Base-by-base conservation (phyloP, 352 stramenopile genomes). In the Hyaloperonospora brassicae region DNA sequence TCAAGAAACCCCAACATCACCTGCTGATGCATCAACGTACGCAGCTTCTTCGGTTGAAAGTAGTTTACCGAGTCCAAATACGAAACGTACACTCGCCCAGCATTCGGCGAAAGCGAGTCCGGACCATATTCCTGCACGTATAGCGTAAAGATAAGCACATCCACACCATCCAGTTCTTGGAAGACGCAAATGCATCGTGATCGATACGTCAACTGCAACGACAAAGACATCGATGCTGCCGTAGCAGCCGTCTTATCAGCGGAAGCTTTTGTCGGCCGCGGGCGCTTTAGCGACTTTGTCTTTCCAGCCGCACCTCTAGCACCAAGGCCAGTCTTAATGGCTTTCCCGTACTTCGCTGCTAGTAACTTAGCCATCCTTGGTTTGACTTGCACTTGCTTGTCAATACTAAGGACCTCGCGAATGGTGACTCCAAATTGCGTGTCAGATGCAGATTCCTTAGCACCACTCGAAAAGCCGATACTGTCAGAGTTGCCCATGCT, bases 51-150 rank as follows among this genome's bases (percentile, higher is more conserved):
- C 4, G 86, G 86, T 52, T 92, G 76, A 49, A 95, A 91, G 56
- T 93, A 95, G 60, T 93, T 92, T 11, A 94, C 83, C 23, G 81
- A 93, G 51, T 95, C 86, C 55, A 95, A 52, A 52, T 95, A 95
- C 44, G 83, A 93, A 13, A 95, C 81, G 60, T 95, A 95, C 1
- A 94, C 81, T 47, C 81, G 76, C 0, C 84, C 80, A 42, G 76
- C 77, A 47, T 95, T 95, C 1, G 84, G 82, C 1, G 74, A 53
- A 4, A 90, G 59, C 24, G 78, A 89, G 39, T 87, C 68, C 0
- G 80, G 76, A 0, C 79, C 78, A 52, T 93, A 95, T 47, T 95
- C 86, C 67, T 95, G 84, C 7, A 95, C 84, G 54, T 94, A 95
- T 38, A 95, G 52, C 43, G 84, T 91, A 56, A 95, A 95, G 43